Evolutionary conservation across 2,329 filamentous ascomycete genomes (phyloP).

Genomic region (Fusarium buxicola): DNA sequence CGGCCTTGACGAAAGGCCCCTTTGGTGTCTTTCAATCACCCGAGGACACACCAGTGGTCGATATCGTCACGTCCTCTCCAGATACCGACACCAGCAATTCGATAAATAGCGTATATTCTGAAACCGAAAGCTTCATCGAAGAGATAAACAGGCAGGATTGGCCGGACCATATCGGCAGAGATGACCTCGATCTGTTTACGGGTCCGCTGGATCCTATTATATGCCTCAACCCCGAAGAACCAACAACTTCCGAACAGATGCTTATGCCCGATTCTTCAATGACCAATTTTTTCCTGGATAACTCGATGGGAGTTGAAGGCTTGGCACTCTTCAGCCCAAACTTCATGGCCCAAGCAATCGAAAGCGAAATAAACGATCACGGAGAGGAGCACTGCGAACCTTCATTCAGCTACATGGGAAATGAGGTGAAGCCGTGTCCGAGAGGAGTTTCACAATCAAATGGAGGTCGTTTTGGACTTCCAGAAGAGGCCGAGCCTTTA

Average conservation of each 20-base stretch:
- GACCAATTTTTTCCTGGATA: constrained; percentile 34
- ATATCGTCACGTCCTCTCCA: constrained; percentile 13
- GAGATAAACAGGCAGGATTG: constrained; percentile 40
- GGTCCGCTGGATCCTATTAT: constrained; percentile 27
- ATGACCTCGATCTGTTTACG: constrained; percentile 38
- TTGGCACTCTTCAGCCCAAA: constrained; percentile 38
- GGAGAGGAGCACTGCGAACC: background rate
- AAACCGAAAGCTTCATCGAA: constrained; percentile 34
- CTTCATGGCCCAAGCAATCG: constrained; percentile 41
- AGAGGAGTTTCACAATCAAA: background rate
- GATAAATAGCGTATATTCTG: constrained; percentile 24
- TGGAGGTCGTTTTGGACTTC: constrained; percentile 5
- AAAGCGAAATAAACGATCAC: background rate
- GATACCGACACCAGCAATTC: constrained; percentile 26
- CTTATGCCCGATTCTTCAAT: constrained; percentile 26
- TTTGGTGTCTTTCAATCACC: constrained; percentile 38
- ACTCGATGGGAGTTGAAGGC: constrained; percentile 37
- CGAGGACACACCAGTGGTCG: background rate
- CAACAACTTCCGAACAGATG: constrained; percentile 9
- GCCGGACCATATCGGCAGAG: constrained; percentile 34
- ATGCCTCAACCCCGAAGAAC: constrained; percentile 8
- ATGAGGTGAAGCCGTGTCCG: constrained; percentile 5
- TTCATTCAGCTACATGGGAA: background rate
- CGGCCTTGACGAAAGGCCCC: constrained; percentile 31
- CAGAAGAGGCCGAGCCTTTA: constrained; percentile 42